Conservation (phyloP, 2,329 filamentous ascomycete genomes). For the Coniochaeta ligniaria region DNA sequence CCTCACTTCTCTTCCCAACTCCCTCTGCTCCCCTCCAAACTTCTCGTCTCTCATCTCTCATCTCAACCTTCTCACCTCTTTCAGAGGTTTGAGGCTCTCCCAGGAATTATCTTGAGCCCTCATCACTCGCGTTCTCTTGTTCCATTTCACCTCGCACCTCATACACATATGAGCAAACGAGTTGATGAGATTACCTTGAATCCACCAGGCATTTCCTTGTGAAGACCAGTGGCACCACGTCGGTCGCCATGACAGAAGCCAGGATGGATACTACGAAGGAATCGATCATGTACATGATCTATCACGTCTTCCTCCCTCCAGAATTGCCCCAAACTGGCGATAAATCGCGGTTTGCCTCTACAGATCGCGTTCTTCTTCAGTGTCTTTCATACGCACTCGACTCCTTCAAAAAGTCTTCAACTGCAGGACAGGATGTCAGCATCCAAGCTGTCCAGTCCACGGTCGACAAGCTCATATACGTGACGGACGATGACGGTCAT, state of each 20-base stretch:
- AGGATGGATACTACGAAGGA: not conserved
- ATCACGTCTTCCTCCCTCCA: conserved; percentile 24
- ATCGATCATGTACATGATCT: conserved; percentile 8
- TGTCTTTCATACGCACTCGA: conserved; percentile 3
- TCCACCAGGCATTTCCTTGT: too few species aligned
- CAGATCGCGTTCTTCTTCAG: conserved; percentile 4
- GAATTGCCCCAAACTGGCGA: conserved; percentile 15
- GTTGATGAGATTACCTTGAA: not conserved
- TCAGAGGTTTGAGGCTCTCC: too few species aligned
- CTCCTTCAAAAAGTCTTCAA: not conserved
- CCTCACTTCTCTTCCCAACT: too few species aligned
- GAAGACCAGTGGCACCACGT: not conserved
- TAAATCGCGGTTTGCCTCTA: not conserved
- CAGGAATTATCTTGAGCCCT: too few species aligned
- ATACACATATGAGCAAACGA: too few species aligned
- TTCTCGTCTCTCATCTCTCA: too few species aligned
- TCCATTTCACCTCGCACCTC: too few species aligned
- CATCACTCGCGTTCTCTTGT: too few species aligned
- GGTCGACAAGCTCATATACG: not conserved
- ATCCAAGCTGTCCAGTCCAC: not conserved
- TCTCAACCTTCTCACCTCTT: too few species aligned
- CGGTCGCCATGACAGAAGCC: too few species aligned
- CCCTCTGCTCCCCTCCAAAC: too few species aligned
- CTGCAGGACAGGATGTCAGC: not conserved
- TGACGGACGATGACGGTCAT: not conserved